These are phyloP conservation scores for Scytalidium lignicola DNA, from an alignment of 2,329 filamentous ascomycete species.

Conservation along the genomic window DNA sequence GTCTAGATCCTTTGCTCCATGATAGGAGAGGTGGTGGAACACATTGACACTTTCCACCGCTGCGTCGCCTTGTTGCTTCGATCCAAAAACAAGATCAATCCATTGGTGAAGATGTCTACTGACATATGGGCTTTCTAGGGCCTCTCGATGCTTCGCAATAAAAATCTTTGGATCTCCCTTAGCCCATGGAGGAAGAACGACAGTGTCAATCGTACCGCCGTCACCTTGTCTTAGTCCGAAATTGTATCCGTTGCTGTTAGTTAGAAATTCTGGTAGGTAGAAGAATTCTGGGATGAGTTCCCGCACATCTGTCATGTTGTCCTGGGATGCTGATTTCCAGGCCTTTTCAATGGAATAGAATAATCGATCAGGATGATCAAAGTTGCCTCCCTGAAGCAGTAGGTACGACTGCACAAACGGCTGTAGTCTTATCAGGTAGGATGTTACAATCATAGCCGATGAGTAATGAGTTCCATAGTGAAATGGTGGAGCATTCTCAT, in stretches of 20 bases:
- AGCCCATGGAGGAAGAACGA: conserved; percentile 90
- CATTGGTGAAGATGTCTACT: conserved; percentile 85
- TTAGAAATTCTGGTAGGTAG: conserved; percentile 89
- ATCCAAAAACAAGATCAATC: conserved; percentile 95
- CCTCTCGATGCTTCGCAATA: conserved; percentile 91
- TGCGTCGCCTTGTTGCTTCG: conserved; percentile 87
- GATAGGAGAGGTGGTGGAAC: conserved; percentile 93
- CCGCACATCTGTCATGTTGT: conserved; percentile 89
- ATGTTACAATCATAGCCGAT: conserved; percentile 97
- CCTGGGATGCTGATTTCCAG: conserved; percentile 83
- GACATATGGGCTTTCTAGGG: conserved; percentile 87
- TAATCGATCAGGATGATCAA: conserved; percentile 91
- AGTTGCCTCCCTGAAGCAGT: conserved; percentile 88
- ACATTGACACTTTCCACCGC: conserved; percentile 90
- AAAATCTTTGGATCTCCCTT: conserved; percentile 96
- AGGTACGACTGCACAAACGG: conserved; percentile 96
- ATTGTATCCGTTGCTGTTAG: conserved; percentile 91
- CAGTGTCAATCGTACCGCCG: conserved; percentile 74
- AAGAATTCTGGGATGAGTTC: conserved; percentile 97
- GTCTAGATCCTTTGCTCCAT: conserved; percentile 88
- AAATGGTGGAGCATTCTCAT: conserved; percentile 69
- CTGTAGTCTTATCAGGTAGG: conserved; percentile 89
- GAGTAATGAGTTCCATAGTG: conserved; percentile 99
- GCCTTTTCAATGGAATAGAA: conserved; percentile 91
- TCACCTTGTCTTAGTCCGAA: conserved; percentile 84